Base-by-base conservation (phyloP, 305 asterid genomes). In the Salvia sclarea region DNA sequence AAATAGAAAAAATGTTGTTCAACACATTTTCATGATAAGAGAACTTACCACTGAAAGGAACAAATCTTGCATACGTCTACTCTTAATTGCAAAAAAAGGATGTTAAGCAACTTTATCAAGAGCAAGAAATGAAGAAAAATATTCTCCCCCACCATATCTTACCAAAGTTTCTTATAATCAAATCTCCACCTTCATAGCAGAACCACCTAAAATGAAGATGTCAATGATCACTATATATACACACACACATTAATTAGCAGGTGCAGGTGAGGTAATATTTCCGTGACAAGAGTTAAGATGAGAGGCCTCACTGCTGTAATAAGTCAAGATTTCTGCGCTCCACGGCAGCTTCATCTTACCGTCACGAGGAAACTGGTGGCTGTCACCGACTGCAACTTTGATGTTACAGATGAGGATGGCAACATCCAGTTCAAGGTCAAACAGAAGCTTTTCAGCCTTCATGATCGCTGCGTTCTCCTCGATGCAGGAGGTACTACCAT, bases 381-480 rank as follows among this genome's bases (percentile, higher is more conserved):
- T 0, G 16, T 71, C 56, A 67, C 69, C 3, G 80, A 76, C 61
- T 82, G 82, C 21, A 72, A 68, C 66, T 80, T 82, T 16, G 67
- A 33, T 43, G 76, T 75, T 20, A 63, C 64, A 3, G 76, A 82
- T 17, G 72, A 48, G 3, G 58, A 78, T 43, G 83, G 79, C 21
- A 68, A 70, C 6, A 22, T 69, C 9, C 17, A 77, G 49, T 76
- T 78, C 55, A 68, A 45, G 33, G 72, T 81, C 22, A 77, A 43
- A 8, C 76, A 76, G 25, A 71, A 66, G 45, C 41, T 84, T 6
- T 66, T 77, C 17, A 77, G 75, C 56, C 2, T 75, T 41, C 83
- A 70, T 25, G 61, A 76, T 14, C 81, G 81, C 9, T 79, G 78
- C 3, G 18, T 82, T 64, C 72, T 84, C 57, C 68, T 79, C 8